Base-by-base conservation (phyloP, 1,284 basidiomycete genomes). In the Malassezia brasiliensis region DNA sequence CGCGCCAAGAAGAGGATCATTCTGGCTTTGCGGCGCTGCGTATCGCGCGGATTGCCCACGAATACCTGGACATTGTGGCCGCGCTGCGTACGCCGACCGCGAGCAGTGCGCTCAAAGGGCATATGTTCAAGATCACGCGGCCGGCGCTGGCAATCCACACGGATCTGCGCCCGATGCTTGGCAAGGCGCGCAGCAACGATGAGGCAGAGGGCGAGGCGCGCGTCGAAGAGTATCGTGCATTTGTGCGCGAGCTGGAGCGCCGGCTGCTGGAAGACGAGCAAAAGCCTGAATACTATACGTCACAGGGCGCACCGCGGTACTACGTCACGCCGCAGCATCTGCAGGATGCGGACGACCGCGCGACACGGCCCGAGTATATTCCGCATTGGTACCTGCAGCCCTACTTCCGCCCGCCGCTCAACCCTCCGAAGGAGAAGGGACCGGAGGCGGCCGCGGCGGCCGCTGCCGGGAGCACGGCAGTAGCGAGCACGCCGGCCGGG, bases 51-150 rank as follows among this genome's bases (percentile, higher is more conserved):
- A 79, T 96, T 10, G 89, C 90, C 0, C 77, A 84, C 8, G 87
- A 94, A 65, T 98, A 98, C 72, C 81, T 96, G 45, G 80, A 81
- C 41, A 89, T 96, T 61, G 88, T 90, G 5, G 78, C 79, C 34
- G 72, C 77, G 0, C 81, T 90, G 17, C 80, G 82, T 67, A 93
- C 90, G 2, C 79, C 80, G 1, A 91, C 90, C 3, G 72, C 81
- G 1, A 74, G 80, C 31, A 84, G 85, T 59, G 88, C 88, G 0
- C 81, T 96, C 64, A 93, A 94, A 72, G 85, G 87, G 0, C 93
- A 98, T 69, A 72, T 98, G 31, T 96, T 96, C 81, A 90, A 93
- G 72, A 77, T 96, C 22, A 82, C 94, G 76, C 83, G 86, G 0
- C 87, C 89, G 0, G 85, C 85, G 0, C 77, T 96, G 31, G 79